phyloP scores from a whole-genome alignment of 805 yeast species.

The Dipodascus albidus region DNA sequence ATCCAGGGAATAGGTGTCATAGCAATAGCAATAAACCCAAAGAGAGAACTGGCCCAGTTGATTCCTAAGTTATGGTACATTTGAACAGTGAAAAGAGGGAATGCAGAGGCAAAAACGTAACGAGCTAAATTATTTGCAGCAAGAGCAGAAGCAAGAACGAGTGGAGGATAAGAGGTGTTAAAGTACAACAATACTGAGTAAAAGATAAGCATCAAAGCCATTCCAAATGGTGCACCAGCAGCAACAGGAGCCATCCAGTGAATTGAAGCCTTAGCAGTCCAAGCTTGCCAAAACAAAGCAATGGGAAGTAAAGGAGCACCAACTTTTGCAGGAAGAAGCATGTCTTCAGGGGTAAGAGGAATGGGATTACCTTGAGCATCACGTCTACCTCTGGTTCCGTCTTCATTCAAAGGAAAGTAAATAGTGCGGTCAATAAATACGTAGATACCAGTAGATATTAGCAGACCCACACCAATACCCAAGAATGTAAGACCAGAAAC shows the following conservation, averaged over 20 bases:
- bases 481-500: slow-evolving; percentile 38
- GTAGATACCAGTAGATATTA: slow-evolving; percentile 24
- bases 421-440: slow-evolving; percentile 6
- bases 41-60: slow-evolving; percentile 43
- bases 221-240: slow-evolving; percentile 40
- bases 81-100: slow-evolving; percentile 46
- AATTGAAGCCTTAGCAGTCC: slow-evolving; percentile 38
- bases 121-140: slow-evolving; percentile 54
- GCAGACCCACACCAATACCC: slow-evolving; percentile 36
- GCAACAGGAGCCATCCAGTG: slow-evolving; percentile 48
- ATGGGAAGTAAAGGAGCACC: slow-evolving; percentile 37
- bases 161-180: slow-evolving; percentile 52
- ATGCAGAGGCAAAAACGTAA: slow-evolving; percentile 47
- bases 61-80: slow-evolving; percentile 41
- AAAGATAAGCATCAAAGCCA: slow-evolving; percentile 45
- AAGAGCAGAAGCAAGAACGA: slow-evolving; percentile 43
- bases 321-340: slow-evolving; percentile 41
- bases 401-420: slow-evolving; percentile 23
- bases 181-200: slow-evolving; percentile 52
- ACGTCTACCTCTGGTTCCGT: slow-evolving; percentile 12
- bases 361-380: slow-evolving; percentile 30
- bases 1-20: slow-evolving; percentile 47
- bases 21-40: slow-evolving; percentile 38
- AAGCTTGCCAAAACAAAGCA: slow-evolving; percentile 51
- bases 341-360: slow-evolving; percentile 36